Conservation (phyloP, 805 yeast genomes). For the Spathaspora boniae region DNA sequence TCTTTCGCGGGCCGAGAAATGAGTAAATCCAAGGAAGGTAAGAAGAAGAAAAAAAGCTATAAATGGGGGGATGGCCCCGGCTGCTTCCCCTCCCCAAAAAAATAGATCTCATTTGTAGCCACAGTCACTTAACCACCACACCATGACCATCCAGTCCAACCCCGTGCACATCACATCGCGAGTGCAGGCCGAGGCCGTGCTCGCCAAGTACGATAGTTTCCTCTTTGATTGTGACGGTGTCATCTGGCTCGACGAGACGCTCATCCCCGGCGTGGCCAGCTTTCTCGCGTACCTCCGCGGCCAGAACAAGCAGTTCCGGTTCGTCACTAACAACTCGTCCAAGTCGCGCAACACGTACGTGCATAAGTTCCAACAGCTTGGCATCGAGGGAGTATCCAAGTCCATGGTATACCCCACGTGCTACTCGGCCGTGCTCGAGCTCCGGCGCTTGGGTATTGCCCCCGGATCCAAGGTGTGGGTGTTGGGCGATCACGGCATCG, state of each 20-base stretch:
- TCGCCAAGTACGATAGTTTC: slow-evolving; percentile 33
- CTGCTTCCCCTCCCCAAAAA: neutral
- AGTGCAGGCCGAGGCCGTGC: slow-evolving; percentile 17
- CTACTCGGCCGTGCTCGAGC: slow-evolving; percentile 31
- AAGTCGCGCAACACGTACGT: slow-evolving; percentile 32
- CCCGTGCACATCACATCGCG: slow-evolving; percentile 10
- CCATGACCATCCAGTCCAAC: slow-evolving; percentile 10
- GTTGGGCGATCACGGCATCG: slow-evolving; percentile 37
- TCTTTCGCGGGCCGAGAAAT: neutral
- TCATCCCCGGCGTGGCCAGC: slow-evolving; percentile 31
- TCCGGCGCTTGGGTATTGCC: slow-evolving; percentile 23
- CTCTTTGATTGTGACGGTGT: slow-evolving; percentile 44
- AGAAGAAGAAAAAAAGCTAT: neutral
- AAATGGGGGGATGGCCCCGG: neutral
- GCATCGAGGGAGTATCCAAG: slow-evolving; percentile 24
- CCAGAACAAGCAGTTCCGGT: slow-evolving; percentile 25
- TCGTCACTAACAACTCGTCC: slow-evolving; percentile 39
- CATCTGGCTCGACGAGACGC: slow-evolving; percentile 34
- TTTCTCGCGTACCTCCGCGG: slow-evolving; percentile 20
- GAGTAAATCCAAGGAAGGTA: slow-evolving; percentile 2
- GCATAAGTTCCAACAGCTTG: slow-evolving; percentile 28
- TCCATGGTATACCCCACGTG: slow-evolving; percentile 34
- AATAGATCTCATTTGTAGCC: no score
- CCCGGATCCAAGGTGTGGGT: slow-evolving; percentile 37
- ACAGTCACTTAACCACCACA: neutral